Conservation (phyloP, 2,329 filamentous ascomycete genomes). For the Colletotrichum acutatum region DNA sequence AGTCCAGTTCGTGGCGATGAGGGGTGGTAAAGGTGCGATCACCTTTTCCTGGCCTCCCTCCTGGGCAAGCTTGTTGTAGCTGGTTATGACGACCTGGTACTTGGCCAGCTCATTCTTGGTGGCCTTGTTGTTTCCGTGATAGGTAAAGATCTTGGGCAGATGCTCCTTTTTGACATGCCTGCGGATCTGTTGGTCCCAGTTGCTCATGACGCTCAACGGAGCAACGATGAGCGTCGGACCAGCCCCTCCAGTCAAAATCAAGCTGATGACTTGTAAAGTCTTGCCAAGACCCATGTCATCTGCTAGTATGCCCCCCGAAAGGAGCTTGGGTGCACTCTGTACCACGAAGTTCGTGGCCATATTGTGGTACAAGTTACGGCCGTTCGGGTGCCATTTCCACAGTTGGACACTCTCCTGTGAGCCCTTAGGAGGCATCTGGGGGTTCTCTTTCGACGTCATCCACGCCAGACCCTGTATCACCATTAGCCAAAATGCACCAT, state of each 20-base stretch:
- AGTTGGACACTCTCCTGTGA: constrained; percentile 76
- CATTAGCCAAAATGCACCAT: background rate
- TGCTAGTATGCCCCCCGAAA: constrained; percentile 85
- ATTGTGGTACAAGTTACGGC: constrained; percentile 64
- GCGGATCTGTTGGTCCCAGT: constrained; percentile 85
- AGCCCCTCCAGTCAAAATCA: constrained; percentile 70
- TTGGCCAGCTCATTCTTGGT: constrained; percentile 67
- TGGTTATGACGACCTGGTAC: constrained; percentile 85
- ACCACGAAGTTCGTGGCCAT: constrained; percentile 78
- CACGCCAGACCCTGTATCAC: constrained; percentile 77
- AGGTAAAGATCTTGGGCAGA: constrained; percentile 74
- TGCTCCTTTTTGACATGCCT: constrained; percentile 75
- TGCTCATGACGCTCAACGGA: constrained; percentile 88
- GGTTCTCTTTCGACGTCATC: constrained; percentile 82
- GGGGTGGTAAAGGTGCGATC: constrained; percentile 36
- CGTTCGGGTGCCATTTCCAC: constrained; percentile 70
- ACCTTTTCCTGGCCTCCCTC: constrained; percentile 61
- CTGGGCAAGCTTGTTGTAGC: constrained; percentile 79
- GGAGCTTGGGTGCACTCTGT: constrained; percentile 66
- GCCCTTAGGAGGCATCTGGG: constrained; percentile 68
- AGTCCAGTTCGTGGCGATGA: constrained; percentile 72
- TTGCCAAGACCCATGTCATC: constrained; percentile 96
- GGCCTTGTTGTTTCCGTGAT: constrained; percentile 74
- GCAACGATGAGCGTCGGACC: constrained; percentile 82
- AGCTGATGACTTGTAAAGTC: constrained; percentile 85